Evolutionary conservation across 202 grass and related monocot genomes (phyloP), one percentile per base, ranked within the genome.

Genomic region (Brachypodium distachyon): DNA sequence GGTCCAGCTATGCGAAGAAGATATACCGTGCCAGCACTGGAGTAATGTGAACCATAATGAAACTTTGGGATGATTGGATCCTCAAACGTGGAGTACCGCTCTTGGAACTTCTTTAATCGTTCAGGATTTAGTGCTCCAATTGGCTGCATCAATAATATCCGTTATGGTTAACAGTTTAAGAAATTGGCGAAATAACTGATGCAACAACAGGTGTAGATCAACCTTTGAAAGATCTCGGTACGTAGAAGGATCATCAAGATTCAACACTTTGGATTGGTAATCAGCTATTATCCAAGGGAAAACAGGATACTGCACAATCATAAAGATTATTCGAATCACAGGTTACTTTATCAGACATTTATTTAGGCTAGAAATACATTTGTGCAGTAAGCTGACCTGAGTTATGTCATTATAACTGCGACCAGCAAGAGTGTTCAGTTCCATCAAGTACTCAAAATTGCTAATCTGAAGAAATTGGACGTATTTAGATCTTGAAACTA

Each of bases 381-480:
- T 65, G 7, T 72, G 44, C 42, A 81, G 49, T 67, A 81, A 80
- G 72, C 26, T 71, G 5, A 88, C 86, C 74, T 86, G 78, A 69
- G 96, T 99, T 73, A 99, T 99, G 81, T 99, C 96, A 56, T 99
- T 99, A 68, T 99, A 99, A 90, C 89, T 99, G 70, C 92, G 96
- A 4, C 96, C 96, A 95, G 96, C 80, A 64, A 95, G 74, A 32
- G 96, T 99, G 65, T 95, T 99, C 43, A 99, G 82, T 86, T 99
- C 96, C 96, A 99, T 99, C 62, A 99, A 83, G 89, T 99, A 95
- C 55, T 99, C 92, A 90, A 95, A 99, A 86, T 95, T 99, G 83
- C 85, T 95, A 76, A 99, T 95, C 96, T 99, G 89, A 73, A 95
- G 16, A 76, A 73, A 69, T 5, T 9, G 16, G 48, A 59, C 51